Percentiles rank a stretch among this genome's conserved stretches.
Evolutionary conservation across 345 rosid genomes (phyloP).

Genomic region (Murraya koenigii): DNA sequence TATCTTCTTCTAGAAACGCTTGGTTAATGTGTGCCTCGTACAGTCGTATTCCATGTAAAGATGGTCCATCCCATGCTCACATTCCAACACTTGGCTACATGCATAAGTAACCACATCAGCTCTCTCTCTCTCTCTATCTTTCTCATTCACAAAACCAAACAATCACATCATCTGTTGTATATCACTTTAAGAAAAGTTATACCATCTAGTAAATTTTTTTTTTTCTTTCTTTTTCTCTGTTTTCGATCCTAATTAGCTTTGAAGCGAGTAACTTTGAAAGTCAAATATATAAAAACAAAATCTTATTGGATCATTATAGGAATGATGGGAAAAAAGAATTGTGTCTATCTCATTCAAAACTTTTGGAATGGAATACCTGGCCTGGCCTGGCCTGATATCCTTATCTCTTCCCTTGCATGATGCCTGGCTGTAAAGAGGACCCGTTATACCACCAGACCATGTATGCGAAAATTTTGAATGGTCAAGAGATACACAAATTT

Average conservation of each 20-base stretch:
- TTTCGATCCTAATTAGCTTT: no score
- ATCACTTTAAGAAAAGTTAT: no score
- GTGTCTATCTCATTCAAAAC: neutral
- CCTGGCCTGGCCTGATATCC: neutral
- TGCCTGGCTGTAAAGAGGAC: neutral
- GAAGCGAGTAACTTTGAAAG: neutral
- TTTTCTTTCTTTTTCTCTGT: no score
- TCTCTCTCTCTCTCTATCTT: no score
- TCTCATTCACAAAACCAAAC: no score
- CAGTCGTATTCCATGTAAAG: neutral
- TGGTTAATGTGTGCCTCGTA: neutral
- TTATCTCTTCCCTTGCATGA: neutral
- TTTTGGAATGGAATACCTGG: neutral
- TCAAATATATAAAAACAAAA: no score
- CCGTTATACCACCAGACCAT: neutral
- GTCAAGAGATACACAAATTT: conserved; percentile 25
- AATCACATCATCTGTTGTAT: no score
- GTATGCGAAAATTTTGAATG: neutral
- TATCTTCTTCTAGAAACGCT: neutral
- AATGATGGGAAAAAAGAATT: neutral
- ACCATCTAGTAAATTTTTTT: no score
- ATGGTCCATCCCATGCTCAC: neutral
- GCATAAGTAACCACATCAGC: no score
- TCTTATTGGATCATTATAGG: no score
- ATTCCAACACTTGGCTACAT: neutral